Evolutionary conservation across 371 early-diverging fungal species (phyloP).

Genomic region (Mucor plumbeus): DNA sequence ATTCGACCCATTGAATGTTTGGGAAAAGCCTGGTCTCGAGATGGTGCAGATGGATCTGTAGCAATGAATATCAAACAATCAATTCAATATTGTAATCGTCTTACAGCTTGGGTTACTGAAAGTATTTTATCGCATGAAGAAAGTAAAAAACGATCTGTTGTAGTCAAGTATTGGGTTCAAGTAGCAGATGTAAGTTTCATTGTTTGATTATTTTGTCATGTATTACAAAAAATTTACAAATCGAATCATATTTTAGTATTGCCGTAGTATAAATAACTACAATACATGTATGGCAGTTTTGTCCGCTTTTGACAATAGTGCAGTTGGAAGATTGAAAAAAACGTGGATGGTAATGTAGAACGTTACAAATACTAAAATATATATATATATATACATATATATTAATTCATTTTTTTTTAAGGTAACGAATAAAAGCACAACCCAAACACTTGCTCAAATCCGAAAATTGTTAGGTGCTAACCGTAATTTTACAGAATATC

Average conservation of each 20-base stretch:
- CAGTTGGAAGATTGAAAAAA: conserved; percentile 87
- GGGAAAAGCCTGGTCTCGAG: conserved; percentile 86
- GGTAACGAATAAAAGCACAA: conserved; percentile 61
- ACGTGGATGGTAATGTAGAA: conserved; percentile 66
- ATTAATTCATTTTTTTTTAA: conserved; percentile 30
- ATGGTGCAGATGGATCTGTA: conserved; percentile 64
- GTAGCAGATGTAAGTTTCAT: conserved; percentile 72
- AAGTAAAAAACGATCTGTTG: conserved; percentile 72
- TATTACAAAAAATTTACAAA: neutral
- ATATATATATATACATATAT: no score
- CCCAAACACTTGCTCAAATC: conserved; percentile 52
- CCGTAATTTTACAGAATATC: conserved; percentile 86
- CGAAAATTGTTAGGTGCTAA: conserved; percentile 77
- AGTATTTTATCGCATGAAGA: conserved; percentile 79
- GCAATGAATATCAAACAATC: conserved; percentile 71
- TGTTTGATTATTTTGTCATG: neutral
- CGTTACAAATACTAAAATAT: neutral
- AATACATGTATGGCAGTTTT: conserved; percentile 90
- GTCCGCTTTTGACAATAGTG: conserved; percentile 88
- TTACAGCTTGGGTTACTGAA: conserved; percentile 83
- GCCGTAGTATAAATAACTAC: conserved; percentile 86
- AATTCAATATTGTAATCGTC: conserved; percentile 69
- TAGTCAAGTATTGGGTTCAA: conserved; percentile 83
- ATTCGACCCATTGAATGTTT: conserved; percentile 89
- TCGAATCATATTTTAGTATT: conserved; percentile 37